A percentile compares a stretch with the other conserved stretches of the same genome.
These are phyloP conservation scores for Baorangia bicolor DNA, from an alignment of 768 basidiomycete genomes.

Conservation along the genomic window DNA sequence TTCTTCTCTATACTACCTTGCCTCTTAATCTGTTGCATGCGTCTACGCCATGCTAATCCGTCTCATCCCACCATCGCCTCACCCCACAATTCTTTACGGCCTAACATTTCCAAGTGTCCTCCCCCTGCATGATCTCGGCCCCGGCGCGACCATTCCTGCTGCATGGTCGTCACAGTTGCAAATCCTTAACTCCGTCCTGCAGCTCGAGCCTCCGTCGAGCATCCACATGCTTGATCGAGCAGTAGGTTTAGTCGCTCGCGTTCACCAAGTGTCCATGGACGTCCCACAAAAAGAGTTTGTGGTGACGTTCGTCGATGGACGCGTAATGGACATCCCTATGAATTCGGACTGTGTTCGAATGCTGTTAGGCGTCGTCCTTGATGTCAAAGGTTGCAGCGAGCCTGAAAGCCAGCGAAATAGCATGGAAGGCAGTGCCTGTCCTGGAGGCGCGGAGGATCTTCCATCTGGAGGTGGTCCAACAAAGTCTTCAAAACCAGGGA, in stretches of 20 bases:
- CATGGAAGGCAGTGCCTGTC: conserved; percentile 29
- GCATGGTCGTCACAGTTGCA: conserved; percentile 58
- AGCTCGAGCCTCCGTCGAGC: conserved; percentile 50
- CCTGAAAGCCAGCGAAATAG: conserved; percentile 29
- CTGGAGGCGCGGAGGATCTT: conserved; percentile 22
- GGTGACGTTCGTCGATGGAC: conserved; percentile 60
- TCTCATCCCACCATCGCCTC: conserved; percentile 43
- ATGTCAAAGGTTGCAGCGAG: conserved; percentile 51
- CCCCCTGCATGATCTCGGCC: conserved; percentile 35
- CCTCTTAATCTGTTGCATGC: conserved; percentile 23
- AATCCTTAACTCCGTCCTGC: conserved; percentile 45
- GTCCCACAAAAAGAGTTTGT: conserved; percentile 44
- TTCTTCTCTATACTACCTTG: conserved; percentile 20
- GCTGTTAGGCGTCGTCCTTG: conserved; percentile 50
- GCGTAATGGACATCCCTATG: conserved; percentile 48
- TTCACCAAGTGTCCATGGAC: conserved; percentile 64
- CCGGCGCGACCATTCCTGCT: conserved; percentile 38
- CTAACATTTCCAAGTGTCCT: conserved; percentile 49
- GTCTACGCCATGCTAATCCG: conserved; percentile 52
- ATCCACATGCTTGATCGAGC: conserved; percentile 62
- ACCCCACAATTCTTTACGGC: conserved; percentile 59
- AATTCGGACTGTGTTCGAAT: conserved; percentile 40
- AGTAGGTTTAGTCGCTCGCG: conserved; percentile 52
- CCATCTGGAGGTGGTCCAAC: conserved; percentile 18
- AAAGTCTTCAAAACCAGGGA: conserved; percentile 36